Base-by-base conservation (phyloP, 139 green algal genomes). In the Mychonastes homosphaera region DNA sequence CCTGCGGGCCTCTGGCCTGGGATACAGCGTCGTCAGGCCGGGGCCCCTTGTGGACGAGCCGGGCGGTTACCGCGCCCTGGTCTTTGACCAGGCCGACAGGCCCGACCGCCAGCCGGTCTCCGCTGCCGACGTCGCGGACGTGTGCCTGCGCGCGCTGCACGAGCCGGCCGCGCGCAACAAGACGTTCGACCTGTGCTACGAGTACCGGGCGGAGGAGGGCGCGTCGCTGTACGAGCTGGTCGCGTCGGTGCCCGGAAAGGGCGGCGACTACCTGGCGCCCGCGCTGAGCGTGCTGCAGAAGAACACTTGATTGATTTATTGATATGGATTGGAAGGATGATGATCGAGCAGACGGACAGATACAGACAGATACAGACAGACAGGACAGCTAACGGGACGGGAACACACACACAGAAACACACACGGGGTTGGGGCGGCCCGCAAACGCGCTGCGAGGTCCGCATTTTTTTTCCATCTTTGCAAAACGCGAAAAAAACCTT, bases 111-210 rank as follows among this genome's bases (percentile, higher is more conserved):
- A 95, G 70, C 54, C 55, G 45, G 91, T 99, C 44, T 82, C 73
- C 46, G 92, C 80, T 34, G 93, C 90, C 2, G 93, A 99, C 61
- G 92, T 98, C 27, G 93, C 93, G 7, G 93, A 99, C 65, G 87
- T 99, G 33, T 94, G 85, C 70, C 64, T 99, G 57, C 46, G 80
- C 24, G 78, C 85, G 16, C 64, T 95, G 61, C 81, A 87, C 53
- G 73, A 87, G 55, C 46, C 58, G 26, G 63, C 78, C 26, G 92
- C 91, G 0, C 72, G 78, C 38, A 99, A 99, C 81, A 97, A 95
- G 79, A 95, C 88, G 0, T 99, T 99, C 54, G 93, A 98, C 41
- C 87, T 98, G 26, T 90, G 79, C 63, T 88, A 88, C 64, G 89
- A 96, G 70, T 82, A 85, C 57, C 61, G 69, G 47, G 51, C 73